Base-by-base conservation (phyloP, 805 yeast species). In the Ogataea ganodermae region DNA sequence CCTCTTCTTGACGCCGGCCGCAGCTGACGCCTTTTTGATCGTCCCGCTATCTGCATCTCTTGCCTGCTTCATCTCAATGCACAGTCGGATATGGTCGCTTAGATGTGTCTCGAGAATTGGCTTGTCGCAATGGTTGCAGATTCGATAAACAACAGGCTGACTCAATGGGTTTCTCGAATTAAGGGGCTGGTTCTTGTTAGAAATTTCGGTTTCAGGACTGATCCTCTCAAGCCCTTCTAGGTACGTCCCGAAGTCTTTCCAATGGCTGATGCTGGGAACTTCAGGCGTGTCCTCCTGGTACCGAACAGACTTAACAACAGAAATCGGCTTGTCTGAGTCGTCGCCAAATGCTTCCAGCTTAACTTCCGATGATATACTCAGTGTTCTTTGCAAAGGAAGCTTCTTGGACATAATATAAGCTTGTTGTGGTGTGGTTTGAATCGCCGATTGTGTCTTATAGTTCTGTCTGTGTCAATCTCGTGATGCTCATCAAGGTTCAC, bases 61-160 rank as follows among this genome's bases (percentile, higher is more conserved):
- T 6, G 46, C 57, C 48, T 50, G 61, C 59, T 66, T 69, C 57
- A 51, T 55, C 30, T 65, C 66, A 2, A 67, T 56, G 54, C 82
- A 78, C 31, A 45, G 46, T 13, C 53, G 57, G 10, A 77, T 62
- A 58, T 78, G 82, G 17, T 59, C 61, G 1, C 65, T 63, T 21
- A 78, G 50, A 48, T 64, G 60, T 2, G 61, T 51, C 27, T 65
- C 69, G 18, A 76, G 55, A 1, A 77, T 65, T 1, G 82, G 82
- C 44, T 72, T 66, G 36, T 68, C 68, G 56, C 83, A 78, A 42
- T 62, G 61, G 43, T 73, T 75, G 58, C 83, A 78, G 40, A 75
- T 70, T 32, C 78, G 61, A 51, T 77, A 78, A 24, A 68, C 67
- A 4, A 75, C 38, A 1, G 73, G 70, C 10, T 64, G 63, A 12